Conservation (phyloP, 768 basidiomycete species). For the Trametes cingulata region DNA sequence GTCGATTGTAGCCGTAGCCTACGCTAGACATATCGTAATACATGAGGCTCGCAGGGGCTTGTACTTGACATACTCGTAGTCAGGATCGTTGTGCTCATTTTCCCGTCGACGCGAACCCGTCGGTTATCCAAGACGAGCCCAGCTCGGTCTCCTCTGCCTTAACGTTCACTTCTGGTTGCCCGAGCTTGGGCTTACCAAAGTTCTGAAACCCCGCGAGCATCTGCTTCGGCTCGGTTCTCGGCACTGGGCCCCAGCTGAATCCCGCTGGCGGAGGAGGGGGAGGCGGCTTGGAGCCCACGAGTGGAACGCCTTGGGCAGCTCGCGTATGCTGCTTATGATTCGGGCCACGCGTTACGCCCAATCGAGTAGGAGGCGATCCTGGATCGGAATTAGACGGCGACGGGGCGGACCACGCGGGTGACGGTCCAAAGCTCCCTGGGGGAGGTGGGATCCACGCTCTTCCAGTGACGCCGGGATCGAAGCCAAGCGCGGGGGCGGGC, state of each 20-base stretch:
- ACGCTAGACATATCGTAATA: slow-evolving; percentile 13
- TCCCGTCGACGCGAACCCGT: slow-evolving; percentile 19
- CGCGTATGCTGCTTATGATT: slow-evolving; percentile 37
- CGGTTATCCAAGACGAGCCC: slow-evolving; percentile 19
- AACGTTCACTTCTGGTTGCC: not conserved
- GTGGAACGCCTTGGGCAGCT: slow-evolving; percentile 36
- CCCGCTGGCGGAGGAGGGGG: slow-evolving; percentile 28
- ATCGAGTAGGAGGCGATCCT: slow-evolving; percentile 12
- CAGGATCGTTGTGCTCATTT: not conserved
- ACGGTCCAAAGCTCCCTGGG: not conserved
- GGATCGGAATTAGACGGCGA: not conserved
- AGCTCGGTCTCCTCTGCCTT: slow-evolving; percentile 8
- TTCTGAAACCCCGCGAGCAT: slow-evolving; percentile 19
- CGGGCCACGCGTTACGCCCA: not conserved
- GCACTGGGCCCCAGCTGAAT: slow-evolving; percentile 68
- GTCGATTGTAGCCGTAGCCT: slow-evolving; percentile 11
- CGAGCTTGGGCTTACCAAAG: not conserved
- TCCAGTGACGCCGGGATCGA: not conserved
- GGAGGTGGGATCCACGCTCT: not conserved
- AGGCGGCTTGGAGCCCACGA: slow-evolving; percentile 9
- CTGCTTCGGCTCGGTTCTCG: slow-evolving; percentile 30
- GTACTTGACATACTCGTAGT: not conserved
- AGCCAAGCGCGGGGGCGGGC: not conserved
- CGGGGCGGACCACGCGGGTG: not conserved
- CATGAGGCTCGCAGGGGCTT: not conserved